These are phyloP conservation scores for Alternaria arbusti DNA, from an alignment of 2,329 filamentous ascomycete species.

Conservation along the genomic window DNA sequence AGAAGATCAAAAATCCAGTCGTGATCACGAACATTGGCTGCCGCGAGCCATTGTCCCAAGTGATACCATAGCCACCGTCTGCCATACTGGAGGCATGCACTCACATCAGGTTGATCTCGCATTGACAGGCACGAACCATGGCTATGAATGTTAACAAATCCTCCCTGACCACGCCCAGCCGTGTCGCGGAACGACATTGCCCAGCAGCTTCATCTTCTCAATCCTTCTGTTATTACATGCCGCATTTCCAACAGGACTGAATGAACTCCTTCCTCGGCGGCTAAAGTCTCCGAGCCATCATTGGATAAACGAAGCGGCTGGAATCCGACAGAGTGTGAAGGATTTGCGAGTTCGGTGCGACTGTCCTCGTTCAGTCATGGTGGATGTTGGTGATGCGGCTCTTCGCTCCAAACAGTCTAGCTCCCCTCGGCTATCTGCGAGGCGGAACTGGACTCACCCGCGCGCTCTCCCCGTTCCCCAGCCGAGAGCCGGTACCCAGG, in stretches of 20 bases:
- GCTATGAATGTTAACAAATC: background rate
- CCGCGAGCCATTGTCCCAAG: slow-evolving; percentile 21
- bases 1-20: slow-evolving; percentile 15
- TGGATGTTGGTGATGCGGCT: background rate
- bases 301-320: background rate
- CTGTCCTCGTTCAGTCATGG: background rate
- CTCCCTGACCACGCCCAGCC: background rate
- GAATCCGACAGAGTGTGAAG: background rate
- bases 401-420: background rate
- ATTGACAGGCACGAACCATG: background rate
- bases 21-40: slow-evolving; percentile 27
- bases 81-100: background rate
- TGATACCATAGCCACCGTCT: slow-evolving; percentile 6
- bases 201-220: background rate
- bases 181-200: background rate
- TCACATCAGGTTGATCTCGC: background rate
- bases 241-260: background rate
- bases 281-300: background rate
- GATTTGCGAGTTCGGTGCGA: background rate
- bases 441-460: background rate
- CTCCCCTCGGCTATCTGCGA: background rate
- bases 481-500: background rate
- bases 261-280: background rate
- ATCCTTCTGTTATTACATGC: background rate
- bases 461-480: background rate